A percentile compares a stretch with the other conserved stretches of the same genome.
phyloP scores from a whole-genome alignment of 2,329 filamentous ascomycete species.

The Fusarium sp. region DNA sequence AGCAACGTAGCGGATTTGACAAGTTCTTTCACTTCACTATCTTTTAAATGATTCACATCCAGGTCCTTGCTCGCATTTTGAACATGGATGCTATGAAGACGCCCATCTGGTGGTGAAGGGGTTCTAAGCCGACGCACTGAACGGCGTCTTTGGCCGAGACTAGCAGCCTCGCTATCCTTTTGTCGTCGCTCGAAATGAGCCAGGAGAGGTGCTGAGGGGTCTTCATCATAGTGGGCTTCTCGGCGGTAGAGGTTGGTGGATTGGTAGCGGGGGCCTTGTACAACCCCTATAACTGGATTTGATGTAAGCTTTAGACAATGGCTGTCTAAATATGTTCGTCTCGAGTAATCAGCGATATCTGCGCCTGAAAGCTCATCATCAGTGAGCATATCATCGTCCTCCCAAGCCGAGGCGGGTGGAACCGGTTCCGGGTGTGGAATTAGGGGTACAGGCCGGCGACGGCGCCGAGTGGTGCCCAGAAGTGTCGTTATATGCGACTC shows the following conservation, averaged over 20 bases:
- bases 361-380: slow-evolving; percentile 9
- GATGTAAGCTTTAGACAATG: slow-evolving; percentile 54
- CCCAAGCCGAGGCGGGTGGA: slow-evolving; percentile 46
- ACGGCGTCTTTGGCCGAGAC: slow-evolving; percentile 35
- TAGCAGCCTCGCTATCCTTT: slow-evolving; percentile 50
- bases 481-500: slow-evolving; percentile 49
- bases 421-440: slow-evolving; percentile 61
- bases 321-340: slow-evolving; percentile 48
- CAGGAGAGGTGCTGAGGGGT: slow-evolving; percentile 56
- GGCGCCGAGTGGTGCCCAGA: slow-evolving; percentile 46
- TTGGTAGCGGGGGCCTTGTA: slow-evolving; percentile 64
- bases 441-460: slow-evolving; percentile 58
- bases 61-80: slow-evolving; percentile 45
- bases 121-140: slow-evolving; percentile 41
- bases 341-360: slow-evolving; percentile 39
- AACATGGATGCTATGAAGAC: slow-evolving; percentile 30
- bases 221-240: slow-evolving; percentile 58
- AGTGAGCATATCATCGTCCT: slow-evolving; percentile 22
- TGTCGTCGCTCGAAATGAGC: slow-evolving; percentile 56
- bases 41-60: slow-evolving; percentile 34
- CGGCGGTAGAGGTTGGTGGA: slow-evolving; percentile 56
- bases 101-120: slow-evolving; percentile 15
- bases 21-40: slow-evolving; percentile 33
- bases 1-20: slow-evolving; percentile 42
- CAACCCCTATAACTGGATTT: slow-evolving; percentile 61